These are phyloP conservation scores for Polygonum maritimum DNA, from an alignment of 148 eudicot genomes.

Conservation along the genomic window DNA sequence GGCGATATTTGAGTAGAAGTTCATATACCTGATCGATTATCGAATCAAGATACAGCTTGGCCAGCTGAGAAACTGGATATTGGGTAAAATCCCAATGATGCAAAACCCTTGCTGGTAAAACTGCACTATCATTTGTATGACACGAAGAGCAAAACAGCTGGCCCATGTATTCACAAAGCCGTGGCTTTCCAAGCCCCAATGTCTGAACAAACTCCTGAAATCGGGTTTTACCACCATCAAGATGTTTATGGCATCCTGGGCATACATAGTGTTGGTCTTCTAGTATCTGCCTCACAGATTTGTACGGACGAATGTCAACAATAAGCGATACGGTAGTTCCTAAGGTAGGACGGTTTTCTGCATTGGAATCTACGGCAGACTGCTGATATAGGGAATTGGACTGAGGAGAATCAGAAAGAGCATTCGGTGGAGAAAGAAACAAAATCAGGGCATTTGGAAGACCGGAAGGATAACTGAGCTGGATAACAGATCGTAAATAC, in stretches of 20 bases:
- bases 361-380: slow-evolving; percentile 21
- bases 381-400: slow-evolving; percentile 24
- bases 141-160: slow-evolving; percentile 88
- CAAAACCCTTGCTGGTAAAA: slow-evolving; percentile 88
- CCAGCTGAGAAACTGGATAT: slow-evolving; percentile 84
- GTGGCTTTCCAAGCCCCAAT: slow-evolving; percentile 93
- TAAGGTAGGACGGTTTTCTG: slow-evolving; percentile 25
- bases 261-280: slow-evolving; percentile 77
- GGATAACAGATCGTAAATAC: slow-evolving; percentile 61
- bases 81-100: slow-evolving; percentile 89
- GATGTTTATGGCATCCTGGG: slow-evolving; percentile 80
- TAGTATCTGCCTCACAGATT: slow-evolving; percentile 62
- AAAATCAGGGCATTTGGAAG: slow-evolving; percentile 46
- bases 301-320: slow-evolving; percentile 51
- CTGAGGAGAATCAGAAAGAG: slow-evolving; percentile 32
- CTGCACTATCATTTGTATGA: slow-evolving; percentile 74
- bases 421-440: slow-evolving; percentile 70
- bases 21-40: slow-evolving; percentile 25
- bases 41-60: slow-evolving; percentile 83
- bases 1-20: not conserved
- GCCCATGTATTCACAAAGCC: slow-evolving; percentile 88
- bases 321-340: slow-evolving; percentile 81
- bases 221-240: slow-evolving; percentile 73
- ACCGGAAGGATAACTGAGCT: slow-evolving; percentile 28
- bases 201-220: slow-evolving; percentile 61